Evolutionary conservation across 2,329 filamentous ascomycete species (phyloP).

Genomic region (Coniochaeta sp.): DNA sequence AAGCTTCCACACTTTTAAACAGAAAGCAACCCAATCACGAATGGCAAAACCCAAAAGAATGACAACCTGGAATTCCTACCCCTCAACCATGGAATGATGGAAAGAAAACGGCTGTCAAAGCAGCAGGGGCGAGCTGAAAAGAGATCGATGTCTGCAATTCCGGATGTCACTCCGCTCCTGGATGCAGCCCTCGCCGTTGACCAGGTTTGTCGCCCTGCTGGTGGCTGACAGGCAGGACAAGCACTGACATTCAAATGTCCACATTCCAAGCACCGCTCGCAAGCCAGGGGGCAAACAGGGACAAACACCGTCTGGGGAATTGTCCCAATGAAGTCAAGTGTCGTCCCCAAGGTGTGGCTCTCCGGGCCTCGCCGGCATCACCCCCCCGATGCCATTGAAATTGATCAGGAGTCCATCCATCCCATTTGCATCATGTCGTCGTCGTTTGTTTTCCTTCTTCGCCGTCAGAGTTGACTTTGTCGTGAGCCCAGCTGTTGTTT

Average conservation of each 20-base stretch:
- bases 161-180: background rate
- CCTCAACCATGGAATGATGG: background rate
- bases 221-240: background rate
- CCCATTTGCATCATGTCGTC: too few species aligned
- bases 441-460: background rate
- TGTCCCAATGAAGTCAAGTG: background rate
- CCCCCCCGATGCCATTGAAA: too few species aligned
- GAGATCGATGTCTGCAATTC: background rate
- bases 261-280: constrained; percentile 3
- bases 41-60: background rate
- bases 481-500: constrained; percentile 3
- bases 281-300: background rate
- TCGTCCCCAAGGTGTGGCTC: background rate
- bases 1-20: too few species aligned
- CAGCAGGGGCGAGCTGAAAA: background rate
- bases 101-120: background rate
- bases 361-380: constrained; percentile 1
- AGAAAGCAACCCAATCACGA: background rate
- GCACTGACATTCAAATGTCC: background rate
- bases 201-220: background rate
- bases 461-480: constrained; percentile 4
- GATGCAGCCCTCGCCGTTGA: background rate
- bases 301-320: background rate
- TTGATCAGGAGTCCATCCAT: too few species aligned
- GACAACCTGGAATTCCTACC: background rate